These are phyloP conservation scores for Epichloe coenophiala DNA, from an alignment of 2,329 filamentous ascomycete species.

Conservation along the genomic window DNA sequence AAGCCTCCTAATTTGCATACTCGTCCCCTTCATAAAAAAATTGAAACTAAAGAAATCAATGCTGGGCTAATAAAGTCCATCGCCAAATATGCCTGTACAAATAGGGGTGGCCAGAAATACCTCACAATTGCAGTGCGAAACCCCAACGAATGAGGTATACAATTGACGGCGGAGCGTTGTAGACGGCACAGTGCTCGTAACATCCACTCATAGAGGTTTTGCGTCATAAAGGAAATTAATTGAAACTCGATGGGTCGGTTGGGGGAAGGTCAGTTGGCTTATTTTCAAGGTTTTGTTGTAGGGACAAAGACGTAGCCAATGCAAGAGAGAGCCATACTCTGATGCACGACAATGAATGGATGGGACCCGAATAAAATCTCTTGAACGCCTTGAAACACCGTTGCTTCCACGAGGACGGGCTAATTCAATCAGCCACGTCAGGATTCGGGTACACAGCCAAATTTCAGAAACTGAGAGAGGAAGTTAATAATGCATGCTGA, in stretches of 20 bases:
- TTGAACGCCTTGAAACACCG: slow-evolving; percentile 4
- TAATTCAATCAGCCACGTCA: not conserved
- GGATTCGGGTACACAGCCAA: not conserved
- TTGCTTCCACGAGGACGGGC: not conserved
- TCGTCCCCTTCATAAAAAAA: slow-evolving; percentile 1
- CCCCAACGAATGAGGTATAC: not conserved
- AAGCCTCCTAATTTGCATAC: slow-evolving; percentile 6
- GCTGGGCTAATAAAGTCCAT: slow-evolving; percentile 11
- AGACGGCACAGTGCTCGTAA: not conserved
- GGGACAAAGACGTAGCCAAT: not conserved
- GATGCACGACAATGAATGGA: not conserved
- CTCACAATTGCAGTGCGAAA: not conserved
- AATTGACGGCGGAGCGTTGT: not conserved
- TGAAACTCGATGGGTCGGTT: not conserved
- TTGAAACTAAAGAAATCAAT: slow-evolving; percentile 11
- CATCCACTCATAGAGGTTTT: too few relatives aligned
- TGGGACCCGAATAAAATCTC: not conserved
- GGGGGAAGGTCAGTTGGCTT: not conserved
- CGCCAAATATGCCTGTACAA: slow-evolving; percentile 23
- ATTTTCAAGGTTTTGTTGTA: not conserved
- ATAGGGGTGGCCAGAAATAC: slow-evolving; percentile 6
- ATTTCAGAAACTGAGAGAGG: not conserved
- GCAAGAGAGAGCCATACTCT: not conserved
- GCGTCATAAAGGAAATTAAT: not conserved
- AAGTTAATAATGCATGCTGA: not conserved